phyloP scores from a whole-genome alignment of 2,329 filamentous ascomycete genomes.

The Aspergillus intermedius region DNA sequence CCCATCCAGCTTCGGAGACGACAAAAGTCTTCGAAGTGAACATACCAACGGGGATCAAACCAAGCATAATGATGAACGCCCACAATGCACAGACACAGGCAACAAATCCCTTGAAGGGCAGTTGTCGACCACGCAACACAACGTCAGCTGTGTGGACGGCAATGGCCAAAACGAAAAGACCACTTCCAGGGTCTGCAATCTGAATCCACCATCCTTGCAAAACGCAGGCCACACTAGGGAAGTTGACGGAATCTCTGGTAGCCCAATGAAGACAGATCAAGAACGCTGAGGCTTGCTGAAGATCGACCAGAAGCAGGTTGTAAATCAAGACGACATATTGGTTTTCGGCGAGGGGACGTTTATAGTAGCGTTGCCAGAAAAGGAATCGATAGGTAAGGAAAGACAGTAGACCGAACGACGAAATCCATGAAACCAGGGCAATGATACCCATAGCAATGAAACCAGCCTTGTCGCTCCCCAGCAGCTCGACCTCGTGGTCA shows the following conservation, averaged over 20 bases:
- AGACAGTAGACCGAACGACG: conserved; percentile 25
- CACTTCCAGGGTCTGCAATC: conserved; percentile 45
- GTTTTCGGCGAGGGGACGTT: conserved; percentile 44
- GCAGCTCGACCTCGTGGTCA: not conserved
- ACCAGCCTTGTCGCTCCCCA: conserved; percentile 30
- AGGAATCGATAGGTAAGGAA: conserved; percentile 21
- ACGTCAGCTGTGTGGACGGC: conserved; percentile 47
- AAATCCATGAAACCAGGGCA: conserved; percentile 36
- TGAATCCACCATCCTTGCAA: conserved; percentile 48
- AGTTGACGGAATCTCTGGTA: conserved; percentile 34
- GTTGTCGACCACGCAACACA: conserved; percentile 42
- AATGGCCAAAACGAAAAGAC: conserved; percentile 48
- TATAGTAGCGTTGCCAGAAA: conserved; percentile 43
- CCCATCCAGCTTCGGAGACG: conserved; percentile 46
- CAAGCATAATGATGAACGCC: conserved; percentile 41
- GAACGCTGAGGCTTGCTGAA: conserved; percentile 45
- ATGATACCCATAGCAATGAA: conserved; percentile 43
- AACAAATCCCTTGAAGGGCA: conserved; percentile 41
- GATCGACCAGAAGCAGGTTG: conserved; percentile 46
- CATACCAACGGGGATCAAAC: conserved; percentile 41
- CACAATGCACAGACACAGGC: conserved; percentile 39
- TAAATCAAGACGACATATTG: conserved; percentile 49
- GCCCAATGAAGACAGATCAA: conserved; percentile 42
- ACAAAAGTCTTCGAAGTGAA: conserved; percentile 38
- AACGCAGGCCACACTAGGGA: conserved; percentile 41